A percentile compares a stretch with the other conserved stretches of the same genome.
Evolutionary conservation across 169 alveolate genomes (phyloP).

Genomic region (Cryptosporidium felis): DNA sequence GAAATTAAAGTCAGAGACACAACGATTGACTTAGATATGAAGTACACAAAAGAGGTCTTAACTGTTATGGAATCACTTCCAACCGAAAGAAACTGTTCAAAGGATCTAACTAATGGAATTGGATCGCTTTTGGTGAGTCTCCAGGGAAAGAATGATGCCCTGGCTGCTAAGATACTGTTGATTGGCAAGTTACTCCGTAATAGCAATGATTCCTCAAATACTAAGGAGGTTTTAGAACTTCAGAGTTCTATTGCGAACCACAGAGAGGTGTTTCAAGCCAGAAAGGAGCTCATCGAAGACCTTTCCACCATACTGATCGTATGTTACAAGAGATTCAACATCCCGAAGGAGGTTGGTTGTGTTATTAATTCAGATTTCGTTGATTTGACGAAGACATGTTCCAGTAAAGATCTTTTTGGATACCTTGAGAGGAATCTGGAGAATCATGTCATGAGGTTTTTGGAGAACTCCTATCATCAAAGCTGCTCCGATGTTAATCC

Average conservation of each 20-base stretch:
- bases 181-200: neutral
- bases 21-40: neutral
- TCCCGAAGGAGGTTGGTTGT: slow-evolving; percentile 10
- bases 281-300: neutral
- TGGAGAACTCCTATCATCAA: neutral
- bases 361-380: neutral
- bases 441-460: neutral
- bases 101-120: neutral
- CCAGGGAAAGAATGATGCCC: slow-evolving; percentile 11
- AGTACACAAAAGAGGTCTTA: neutral
- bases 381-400: neutral
- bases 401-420: neutral
- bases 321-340: slow-evolving; percentile 2
- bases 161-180: neutral
- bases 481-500: neutral
- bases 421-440: neutral
- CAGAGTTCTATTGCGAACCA: neutral
- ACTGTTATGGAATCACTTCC: neutral
- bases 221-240: neutral
- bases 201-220: neutral
- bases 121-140: neutral
- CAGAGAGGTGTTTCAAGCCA: neutral
- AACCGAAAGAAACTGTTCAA: neutral
- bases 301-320: neutral
- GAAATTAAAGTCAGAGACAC: neutral